phyloP scores from a whole-genome alignment of 2,329 filamentous ascomycete genomes.

The Ustilaginoidea virens region DNA sequence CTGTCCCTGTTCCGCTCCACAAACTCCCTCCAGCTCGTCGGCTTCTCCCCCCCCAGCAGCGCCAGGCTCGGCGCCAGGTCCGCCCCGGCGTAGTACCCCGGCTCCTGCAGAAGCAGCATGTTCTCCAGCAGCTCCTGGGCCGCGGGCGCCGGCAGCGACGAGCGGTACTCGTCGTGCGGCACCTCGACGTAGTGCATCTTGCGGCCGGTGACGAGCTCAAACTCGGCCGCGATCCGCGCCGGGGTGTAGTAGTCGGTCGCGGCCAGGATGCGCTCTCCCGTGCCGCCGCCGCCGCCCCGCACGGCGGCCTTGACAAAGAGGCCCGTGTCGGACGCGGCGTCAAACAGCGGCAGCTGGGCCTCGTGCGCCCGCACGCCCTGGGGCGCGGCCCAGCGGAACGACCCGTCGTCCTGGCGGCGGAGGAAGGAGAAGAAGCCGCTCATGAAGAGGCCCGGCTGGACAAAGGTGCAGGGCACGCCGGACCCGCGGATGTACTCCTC shows the following conservation, averaged over 20 bases:
- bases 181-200: constrained; percentile 15
- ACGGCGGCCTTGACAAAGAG: constrained; percentile 20
- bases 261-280: constrained; percentile 20
- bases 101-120: constrained; percentile 23
- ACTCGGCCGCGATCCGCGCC: constrained; percentile 16
- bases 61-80: constrained; percentile 15
- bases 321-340: constrained; percentile 22
- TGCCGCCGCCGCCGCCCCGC: constrained; percentile 13
- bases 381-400: constrained; percentile 14
- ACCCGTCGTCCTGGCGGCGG: constrained; percentile 13
- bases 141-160: constrained; percentile 13
- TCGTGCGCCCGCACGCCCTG: constrained; percentile 15
- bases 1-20: constrained; percentile 15
- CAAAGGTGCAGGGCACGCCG: constrained; percentile 34
- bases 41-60: constrained; percentile 18
- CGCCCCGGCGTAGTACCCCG: constrained; percentile 24
- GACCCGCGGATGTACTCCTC: constrained; percentile 38
- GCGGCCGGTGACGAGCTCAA: constrained; percentile 19
- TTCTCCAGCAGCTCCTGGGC: constrained; percentile 26
- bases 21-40: constrained; percentile 22
- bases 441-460: constrained; percentile 38
- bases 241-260: constrained; percentile 20
- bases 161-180: constrained; percentile 19
- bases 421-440: constrained; percentile 24
- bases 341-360: constrained; percentile 21